A percentile compares a stretch with the other conserved stretches of the same genome.
These are phyloP conservation scores for Coemansia sp. DNA, from an alignment of 192 early-diverging fungal species.

Conservation along the genomic window DNA sequence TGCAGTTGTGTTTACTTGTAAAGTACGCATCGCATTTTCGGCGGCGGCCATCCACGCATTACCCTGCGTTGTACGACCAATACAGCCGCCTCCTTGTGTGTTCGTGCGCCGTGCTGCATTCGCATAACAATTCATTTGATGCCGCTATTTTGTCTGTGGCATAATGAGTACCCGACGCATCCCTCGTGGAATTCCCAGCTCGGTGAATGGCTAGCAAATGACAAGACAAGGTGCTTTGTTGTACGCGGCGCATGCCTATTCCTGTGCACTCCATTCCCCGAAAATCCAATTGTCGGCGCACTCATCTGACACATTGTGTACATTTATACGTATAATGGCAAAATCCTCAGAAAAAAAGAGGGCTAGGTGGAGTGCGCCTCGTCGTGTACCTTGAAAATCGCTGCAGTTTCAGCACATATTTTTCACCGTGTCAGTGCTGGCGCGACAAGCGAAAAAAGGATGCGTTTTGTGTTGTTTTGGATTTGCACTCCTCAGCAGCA, in stretches of 20 bases:
- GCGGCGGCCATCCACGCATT: neutral
- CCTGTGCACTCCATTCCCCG: neutral
- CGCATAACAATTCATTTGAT: neutral
- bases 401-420: neutral
- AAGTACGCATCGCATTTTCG: neutral
- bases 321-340: neutral
- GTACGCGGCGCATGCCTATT: no score
- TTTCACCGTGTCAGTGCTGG: neutral
- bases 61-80: neutral
- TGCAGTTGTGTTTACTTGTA: neutral
- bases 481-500: no score
- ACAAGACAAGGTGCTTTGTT: neutral
- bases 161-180: neutral
- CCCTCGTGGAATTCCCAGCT: neutral
- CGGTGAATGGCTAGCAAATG: neutral
- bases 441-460: neutral
- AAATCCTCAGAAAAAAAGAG: neutral
- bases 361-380: neutral
- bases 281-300: neutral
- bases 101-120: neutral
- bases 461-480: no score
- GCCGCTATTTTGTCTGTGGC: neutral
- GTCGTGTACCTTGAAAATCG: neutral
- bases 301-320: constrained; percentile 3
- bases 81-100: neutral